Conservation (phyloP, 495 filamentous ascomycete species). For the Cairneyella variabilis region DNA sequence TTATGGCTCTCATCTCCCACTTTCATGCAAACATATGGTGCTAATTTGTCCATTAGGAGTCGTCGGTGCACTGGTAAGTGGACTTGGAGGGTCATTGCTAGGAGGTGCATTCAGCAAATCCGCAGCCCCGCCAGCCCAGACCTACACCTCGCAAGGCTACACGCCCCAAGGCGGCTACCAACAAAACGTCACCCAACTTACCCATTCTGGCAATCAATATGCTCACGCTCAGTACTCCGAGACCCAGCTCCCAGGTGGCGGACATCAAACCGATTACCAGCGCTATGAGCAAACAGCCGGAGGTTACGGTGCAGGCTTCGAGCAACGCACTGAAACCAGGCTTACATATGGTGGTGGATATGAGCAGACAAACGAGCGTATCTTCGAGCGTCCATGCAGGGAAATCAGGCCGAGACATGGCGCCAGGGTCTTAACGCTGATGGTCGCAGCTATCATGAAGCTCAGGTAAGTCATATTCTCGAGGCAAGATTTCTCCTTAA, state of each 20-base stretch:
- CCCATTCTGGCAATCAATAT: slow-evolving; percentile 29
- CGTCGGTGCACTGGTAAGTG: slow-evolving; percentile 47
- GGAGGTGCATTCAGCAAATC: slow-evolving; percentile 25
- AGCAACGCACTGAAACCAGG: slow-evolving; percentile 11
- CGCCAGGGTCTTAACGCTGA: slow-evolving; percentile 13
- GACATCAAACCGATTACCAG: slow-evolving; percentile 33
- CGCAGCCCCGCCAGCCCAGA: slow-evolving; percentile 25
- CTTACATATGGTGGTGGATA: slow-evolving; percentile 23
- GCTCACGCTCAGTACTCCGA: slow-evolving; percentile 37
- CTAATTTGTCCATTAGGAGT: too few relatives aligned
- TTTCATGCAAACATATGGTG: too few relatives aligned
- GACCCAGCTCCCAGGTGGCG: slow-evolving; percentile 31
- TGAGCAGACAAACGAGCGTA: slow-evolving; percentile 22
- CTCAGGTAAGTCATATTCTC: too few relatives aligned
- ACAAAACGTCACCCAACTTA: slow-evolving; percentile 30
- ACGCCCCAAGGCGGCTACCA: slow-evolving; percentile 35
- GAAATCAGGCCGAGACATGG: slow-evolving; percentile 18
- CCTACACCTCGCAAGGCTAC: slow-evolving; percentile 27
- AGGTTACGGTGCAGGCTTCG: slow-evolving; percentile 11
- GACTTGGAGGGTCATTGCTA: slow-evolving; percentile 43
- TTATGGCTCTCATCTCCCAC: too few relatives aligned
- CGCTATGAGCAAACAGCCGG: slow-evolving; percentile 31
- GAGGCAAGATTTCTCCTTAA: too few relatives aligned
- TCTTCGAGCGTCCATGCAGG: slow-evolving; percentile 12
- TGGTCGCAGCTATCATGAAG: slow-evolving; percentile 13